Base-by-base conservation (phyloP, 2,329 filamentous ascomycete genomes). In the Penicillium sp. region DNA sequence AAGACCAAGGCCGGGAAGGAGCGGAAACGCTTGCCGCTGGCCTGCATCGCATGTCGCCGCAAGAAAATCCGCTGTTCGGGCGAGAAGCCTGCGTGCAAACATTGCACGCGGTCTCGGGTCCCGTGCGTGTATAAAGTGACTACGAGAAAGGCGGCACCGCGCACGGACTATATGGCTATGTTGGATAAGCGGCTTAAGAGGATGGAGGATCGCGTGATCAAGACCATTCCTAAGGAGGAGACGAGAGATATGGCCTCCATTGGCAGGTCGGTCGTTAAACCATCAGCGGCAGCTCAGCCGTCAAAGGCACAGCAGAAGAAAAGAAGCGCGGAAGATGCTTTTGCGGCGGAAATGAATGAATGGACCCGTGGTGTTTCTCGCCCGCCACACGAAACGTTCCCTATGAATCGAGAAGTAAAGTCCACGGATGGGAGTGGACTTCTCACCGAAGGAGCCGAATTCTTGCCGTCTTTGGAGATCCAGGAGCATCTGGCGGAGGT, bases 161-260 rank as follows among this genome's bases (percentile, higher is more conserved):
- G 93, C 44, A 97, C 93, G 14, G 93, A 97, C 71, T 97, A 97
- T 71, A 97, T 97, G 93, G 90, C 91, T 35, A 97, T 97, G 90
- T 75, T 97, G 61, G 93, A 97, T 72, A 96, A 95, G 72, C 82
- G 93, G 45, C 71, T 97, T 58, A 96, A 95, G 75, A 80, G 92
- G 49, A 97, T 97, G 93, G 93, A 99, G 71, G 92, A 97, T 64
- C 86, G 92, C 49, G 93, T 97, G 55, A 95, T 97, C 73, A 95
- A 95, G 69, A 86, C 92, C 50, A 87, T 97, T 25, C 92, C 93
- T 0, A 95, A 92, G 65, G 81, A 89, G 35, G 90, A 95, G 56
- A 80, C 88, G 55, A 84, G 87, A 35, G 76, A 82, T 22, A 77
- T 86, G 50, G 75, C 80, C 8, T 77, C 79, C 7, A 85, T 95